Base-by-base conservation (phyloP, 805 yeast genomes). In the Candida taoyuanica region DNA sequence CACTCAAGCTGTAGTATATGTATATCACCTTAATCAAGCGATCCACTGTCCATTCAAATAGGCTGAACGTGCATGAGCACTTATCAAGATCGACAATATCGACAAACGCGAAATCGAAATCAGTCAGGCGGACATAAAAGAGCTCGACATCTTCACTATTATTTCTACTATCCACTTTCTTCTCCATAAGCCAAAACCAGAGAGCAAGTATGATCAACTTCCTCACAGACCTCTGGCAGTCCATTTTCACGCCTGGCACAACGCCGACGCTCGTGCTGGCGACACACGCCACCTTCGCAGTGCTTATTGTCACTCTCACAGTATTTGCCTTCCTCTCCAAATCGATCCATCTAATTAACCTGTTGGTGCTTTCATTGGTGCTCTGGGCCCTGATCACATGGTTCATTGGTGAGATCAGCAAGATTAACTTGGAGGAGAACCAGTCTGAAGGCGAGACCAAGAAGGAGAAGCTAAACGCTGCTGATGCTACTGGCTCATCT, bases 221-320 rank as follows among this genome's bases (percentile, higher is more conserved):
- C 55, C 42, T 83, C 26, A 65, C 62, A 18, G 94, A 84, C 18
- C 70, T 91, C 31, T 89, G 97, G 97, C 81, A 84, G 39, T 85
- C 95, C 12, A 76, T 93, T 19, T 85, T 91, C 62, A 80, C 86
- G 14, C 97, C 98, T 5, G 98, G 98, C 1, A 77, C 95, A 1
- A 76, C 93, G 1, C 96, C 97, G 1, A 87, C 94, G 1, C 70
- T 93, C 36, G 70, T 88, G n/a, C 68, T 71, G 27, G 97, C 98
- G 2, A 91, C 97, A 0, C 97, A 93, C 58, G 71, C 67, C 2
- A 83, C 96, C 2, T 93, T 93, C 53, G 65, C 73, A 1, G 69
- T 82, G 9, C 68, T 93, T 39, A 65, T 78, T 11, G 33, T 74
- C 5, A 70, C 85, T 1, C 67, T 91, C 43, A 44, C 65, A 1